Evolutionary conservation across 2,329 filamentous ascomycete genomes (phyloP), one percentile per base, ranked within the genome.

Genomic region (Colletotrichum orchidophilum): DNA sequence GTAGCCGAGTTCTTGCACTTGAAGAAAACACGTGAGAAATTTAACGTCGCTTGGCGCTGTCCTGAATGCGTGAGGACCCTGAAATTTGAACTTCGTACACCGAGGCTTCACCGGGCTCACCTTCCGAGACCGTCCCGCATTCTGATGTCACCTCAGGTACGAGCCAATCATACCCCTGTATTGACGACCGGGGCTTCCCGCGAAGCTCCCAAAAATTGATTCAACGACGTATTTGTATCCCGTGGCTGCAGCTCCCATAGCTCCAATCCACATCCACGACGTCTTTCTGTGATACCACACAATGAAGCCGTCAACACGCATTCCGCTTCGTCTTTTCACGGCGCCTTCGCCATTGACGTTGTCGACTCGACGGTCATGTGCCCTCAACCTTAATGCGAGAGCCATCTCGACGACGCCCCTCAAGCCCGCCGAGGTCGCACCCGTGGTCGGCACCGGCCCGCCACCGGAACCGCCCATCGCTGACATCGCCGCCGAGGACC

Each of bases 361-460:
- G n/a, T 33, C 69, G 31, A 33, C 73, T 46, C 42, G 74, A 65
- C 77, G 79, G 12, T 70, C 79, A 4, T 70, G 74, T 76, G 78
- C 60, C 55, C 71, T 76, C 53, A 71, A 76, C 55, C 71, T 76
- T 52, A 71, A 76, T 68, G 73, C 75, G 60, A 71, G 66, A 77
- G 77, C 73, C 74, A 76, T 75, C 63, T 81, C 81, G 3, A 73
- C 67, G 49, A 70, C 72, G 18, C 63, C 68, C 24, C 42, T 72
- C 29, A 78, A 80, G 66, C 74, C 82, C 26, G 87, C 87, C 59
- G 82, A 84, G 73, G 86, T 88, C 71, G 83, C 83, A 31, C 84
- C 88, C 53, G 81, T 89, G 73, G 83, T 88, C 73, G 87, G 87
- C 72, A 84, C 87, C 39, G 89, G 90, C 1, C 90, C 90, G 64